These are phyloP conservation scores for Pseudogymnoascus sp. DNA, from an alignment of 2,329 filamentous ascomycete species.

Conservation along the genomic window DNA sequence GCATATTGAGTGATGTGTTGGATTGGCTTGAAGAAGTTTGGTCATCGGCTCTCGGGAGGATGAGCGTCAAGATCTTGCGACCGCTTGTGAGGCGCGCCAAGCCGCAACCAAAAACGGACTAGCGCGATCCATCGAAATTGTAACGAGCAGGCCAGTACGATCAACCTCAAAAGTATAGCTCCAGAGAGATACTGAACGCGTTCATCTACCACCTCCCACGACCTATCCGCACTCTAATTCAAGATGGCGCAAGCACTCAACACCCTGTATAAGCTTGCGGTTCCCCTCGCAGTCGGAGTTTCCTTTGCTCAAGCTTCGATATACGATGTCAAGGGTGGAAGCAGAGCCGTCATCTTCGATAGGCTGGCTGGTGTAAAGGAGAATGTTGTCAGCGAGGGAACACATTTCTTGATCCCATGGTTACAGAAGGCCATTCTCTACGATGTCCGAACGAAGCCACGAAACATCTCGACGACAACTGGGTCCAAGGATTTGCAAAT, in stretches of 20 bases:
- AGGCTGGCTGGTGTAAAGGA: conserved; percentile 88
- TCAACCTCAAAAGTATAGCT: conserved; percentile 10
- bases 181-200: conserved; percentile 1
- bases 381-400: conserved; percentile 86
- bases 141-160: conserved; percentile 15
- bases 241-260: conserved; percentile 47
- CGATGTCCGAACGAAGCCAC: conserved; percentile 93
- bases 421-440: conserved; percentile 90
- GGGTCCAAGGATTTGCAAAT: conserved; percentile 99
- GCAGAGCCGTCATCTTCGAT: conserved; percentile 96
- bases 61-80: conserved; percentile 13
- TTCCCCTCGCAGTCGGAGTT: conserved; percentile 65
- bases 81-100: conserved; percentile 18
- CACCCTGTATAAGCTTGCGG: conserved; percentile 57
- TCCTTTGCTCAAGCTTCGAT: conserved; percentile 69
- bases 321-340: conserved; percentile 95
- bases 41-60: conserved; percentile 16
- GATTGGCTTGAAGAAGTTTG: conserved; percentile 14
- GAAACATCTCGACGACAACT: conserved; percentile 95
- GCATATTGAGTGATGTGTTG: conserved; percentile 25
- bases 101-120: conserved; percentile 16
- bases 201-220: conserved; percentile 3
- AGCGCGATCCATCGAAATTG: conserved; percentile 25
- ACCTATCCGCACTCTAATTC: conserved; percentile 12
- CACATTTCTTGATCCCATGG: conserved; percentile 94